phyloP scores from a whole-genome alignment of 768 basidiomycete genomes.

The Boletus tylopilopsis region DNA sequence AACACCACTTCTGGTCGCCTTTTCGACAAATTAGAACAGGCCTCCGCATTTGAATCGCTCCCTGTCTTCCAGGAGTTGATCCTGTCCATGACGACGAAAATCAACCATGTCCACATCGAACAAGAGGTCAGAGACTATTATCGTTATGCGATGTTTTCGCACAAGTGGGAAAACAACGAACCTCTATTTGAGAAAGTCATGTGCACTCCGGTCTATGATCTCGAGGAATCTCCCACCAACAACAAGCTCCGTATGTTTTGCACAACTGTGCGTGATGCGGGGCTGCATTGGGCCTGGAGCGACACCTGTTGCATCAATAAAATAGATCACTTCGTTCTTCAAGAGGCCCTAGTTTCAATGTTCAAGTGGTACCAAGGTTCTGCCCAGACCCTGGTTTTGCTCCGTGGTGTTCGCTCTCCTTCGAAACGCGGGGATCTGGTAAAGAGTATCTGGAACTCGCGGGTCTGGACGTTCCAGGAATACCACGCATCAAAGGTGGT shows the following conservation, averaged over 20 bases:
- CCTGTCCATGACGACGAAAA: neutral
- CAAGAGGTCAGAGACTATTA: neutral
- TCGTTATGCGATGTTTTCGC: neutral
- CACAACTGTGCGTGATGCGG: neutral
- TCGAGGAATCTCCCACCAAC: neutral
- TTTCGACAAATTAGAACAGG: neutral
- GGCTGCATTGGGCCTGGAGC: neutral
- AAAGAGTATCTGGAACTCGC: neutral
- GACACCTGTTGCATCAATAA: neutral
- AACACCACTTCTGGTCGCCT: neutral
- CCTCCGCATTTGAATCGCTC: neutral
- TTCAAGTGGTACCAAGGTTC: neutral
- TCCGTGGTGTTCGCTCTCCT: neutral
- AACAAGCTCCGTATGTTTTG: neutral
- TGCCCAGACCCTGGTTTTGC: neutral
- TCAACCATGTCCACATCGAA: neutral
- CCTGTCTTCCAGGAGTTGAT: neutral
- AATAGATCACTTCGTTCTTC: neutral
- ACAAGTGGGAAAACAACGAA: neutral
- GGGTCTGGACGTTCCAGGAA: neutral
- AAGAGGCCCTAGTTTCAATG: neutral
- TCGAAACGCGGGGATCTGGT: neutral
- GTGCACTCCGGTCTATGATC: neutral
- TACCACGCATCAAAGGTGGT: neutral
- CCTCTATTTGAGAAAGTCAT: neutral